Conservation (phyloP, 2,329 filamentous ascomycete species). For the Paraphaeosphaeria minitans region DNA sequence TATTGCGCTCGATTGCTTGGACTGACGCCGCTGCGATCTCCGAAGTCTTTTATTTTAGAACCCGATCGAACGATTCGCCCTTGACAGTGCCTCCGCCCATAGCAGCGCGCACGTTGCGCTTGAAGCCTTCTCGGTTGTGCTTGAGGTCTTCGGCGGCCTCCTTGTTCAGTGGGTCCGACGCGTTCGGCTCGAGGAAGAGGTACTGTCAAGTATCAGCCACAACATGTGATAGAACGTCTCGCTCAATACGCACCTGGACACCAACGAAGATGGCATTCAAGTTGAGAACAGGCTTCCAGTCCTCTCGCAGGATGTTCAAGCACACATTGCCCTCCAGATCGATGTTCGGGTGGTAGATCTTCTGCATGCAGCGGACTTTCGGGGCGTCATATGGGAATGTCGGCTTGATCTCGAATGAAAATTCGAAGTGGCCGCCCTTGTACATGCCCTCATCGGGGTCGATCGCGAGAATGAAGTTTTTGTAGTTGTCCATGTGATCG, state of each 20-base stretch:
- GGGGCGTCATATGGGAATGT: slow-evolving; percentile 97
- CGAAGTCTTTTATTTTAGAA: slow-evolving; percentile 64
- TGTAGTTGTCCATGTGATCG: slow-evolving; percentile 7
- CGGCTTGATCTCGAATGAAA: slow-evolving; percentile 89
- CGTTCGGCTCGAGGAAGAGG: slow-evolving; percentile 96
- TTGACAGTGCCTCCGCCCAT: slow-evolving; percentile 83
- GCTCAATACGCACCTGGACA: slow-evolving; percentile 67
- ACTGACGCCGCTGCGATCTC: neutral
- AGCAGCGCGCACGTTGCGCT: slow-evolving; percentile 81
- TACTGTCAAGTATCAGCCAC: slow-evolving; percentile 63
- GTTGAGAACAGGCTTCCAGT: slow-evolving; percentile 99
- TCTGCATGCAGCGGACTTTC: slow-evolving; percentile 95
- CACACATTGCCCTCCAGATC: slow-evolving; percentile 98
- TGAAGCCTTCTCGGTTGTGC: slow-evolving; percentile 83
- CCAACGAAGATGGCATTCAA: slow-evolving; percentile 96
- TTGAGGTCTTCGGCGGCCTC: slow-evolving; percentile 93
- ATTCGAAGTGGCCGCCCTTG: slow-evolving; percentile 84
- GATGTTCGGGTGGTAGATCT: slow-evolving; percentile 99
- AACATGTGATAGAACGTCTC: neutral
- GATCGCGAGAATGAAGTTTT: slow-evolving; percentile 76
- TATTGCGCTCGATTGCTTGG: neutral
- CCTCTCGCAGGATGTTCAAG: slow-evolving; percentile 93
- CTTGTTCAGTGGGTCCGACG: slow-evolving; percentile 97
- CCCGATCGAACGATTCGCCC: slow-evolving; percentile 76
- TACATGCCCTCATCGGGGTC: slow-evolving; percentile 88